Conservation (phyloP, 768 basidiomycete species). For the Fomitopsis pulvina region DNA sequence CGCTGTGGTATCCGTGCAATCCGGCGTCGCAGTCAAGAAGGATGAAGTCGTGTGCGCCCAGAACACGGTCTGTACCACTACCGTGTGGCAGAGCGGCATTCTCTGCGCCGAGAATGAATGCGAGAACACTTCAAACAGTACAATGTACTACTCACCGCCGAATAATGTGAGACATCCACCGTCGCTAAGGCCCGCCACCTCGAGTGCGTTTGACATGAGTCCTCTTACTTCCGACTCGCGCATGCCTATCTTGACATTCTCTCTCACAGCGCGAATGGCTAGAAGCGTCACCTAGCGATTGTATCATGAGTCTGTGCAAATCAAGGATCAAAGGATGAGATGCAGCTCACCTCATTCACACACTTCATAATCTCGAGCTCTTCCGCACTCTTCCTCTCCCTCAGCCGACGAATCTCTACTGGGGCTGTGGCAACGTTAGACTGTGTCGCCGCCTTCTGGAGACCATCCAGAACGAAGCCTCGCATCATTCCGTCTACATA, state of each 20-base stretch:
- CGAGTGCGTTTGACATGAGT: conserved; percentile 53
- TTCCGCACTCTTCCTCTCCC: conserved; percentile 67
- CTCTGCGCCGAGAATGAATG: conserved; percentile 34
- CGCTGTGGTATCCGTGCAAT: conserved; percentile 70
- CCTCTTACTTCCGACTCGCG: conserved; percentile 60
- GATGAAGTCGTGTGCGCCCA: conserved; percentile 54
- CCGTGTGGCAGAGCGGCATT: conserved; percentile 88
- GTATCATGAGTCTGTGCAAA: background rate
- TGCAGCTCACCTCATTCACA: conserved; percentile 67
- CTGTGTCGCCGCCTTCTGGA: conserved; percentile 38
- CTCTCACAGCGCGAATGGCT: conserved; percentile 60
- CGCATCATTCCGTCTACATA: conserved; percentile 57
- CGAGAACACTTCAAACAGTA: background rate
- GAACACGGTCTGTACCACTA: conserved; percentile 57
- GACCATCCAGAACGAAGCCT: conserved; percentile 59
- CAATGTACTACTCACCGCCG: conserved; percentile 45
- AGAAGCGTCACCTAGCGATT: conserved; percentile 66
- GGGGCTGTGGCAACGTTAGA: conserved; percentile 44
- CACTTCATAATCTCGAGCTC: conserved; percentile 72
- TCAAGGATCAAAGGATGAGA: background rate
- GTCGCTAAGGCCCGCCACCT: conserved; percentile 49
- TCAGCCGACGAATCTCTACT: conserved; percentile 45
- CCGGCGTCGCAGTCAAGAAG: conserved; percentile 71
- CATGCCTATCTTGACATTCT: conserved; percentile 61
- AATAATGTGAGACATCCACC: conserved; percentile 67